These are phyloP conservation scores for Saccharomyces mikatae DNA, from an alignment of 805 yeast species.

Conservation along the genomic window DNA sequence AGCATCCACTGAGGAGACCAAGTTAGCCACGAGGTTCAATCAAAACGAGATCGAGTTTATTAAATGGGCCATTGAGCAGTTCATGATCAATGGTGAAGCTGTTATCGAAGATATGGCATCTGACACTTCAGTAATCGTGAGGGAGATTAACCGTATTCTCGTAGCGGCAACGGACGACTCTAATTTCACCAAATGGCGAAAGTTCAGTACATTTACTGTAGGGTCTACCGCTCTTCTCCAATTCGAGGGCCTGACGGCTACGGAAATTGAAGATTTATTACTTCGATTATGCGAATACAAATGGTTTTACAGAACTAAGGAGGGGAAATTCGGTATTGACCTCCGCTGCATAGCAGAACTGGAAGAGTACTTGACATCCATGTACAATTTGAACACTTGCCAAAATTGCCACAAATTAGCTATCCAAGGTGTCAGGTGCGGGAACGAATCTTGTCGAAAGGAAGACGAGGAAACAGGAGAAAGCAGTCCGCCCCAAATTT, in stretches of 20 bases:
- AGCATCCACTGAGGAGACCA: constrained; percentile 18
- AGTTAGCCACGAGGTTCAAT: constrained; percentile 23
- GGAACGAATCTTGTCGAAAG: constrained; percentile 4
- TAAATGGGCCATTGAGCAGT: constrained; percentile 21
- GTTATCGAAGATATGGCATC: not conserved
- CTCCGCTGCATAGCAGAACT: constrained; percentile 21
- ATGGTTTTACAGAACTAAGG: constrained; percentile 21
- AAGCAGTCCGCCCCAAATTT: constrained; percentile 4
- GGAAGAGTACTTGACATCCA: constrained; percentile 16
- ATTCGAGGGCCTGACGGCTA: constrained; percentile 12
- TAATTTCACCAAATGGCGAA: constrained; percentile 8
- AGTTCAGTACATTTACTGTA: constrained; percentile 10
- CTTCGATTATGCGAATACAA: constrained; percentile 16
- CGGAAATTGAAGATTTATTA: constrained; percentile 17
- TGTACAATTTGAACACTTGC: constrained; percentile 16
- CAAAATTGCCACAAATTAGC: constrained; percentile 17
- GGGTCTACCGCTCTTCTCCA: constrained; percentile 18
- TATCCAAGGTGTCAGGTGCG: constrained; percentile 22
- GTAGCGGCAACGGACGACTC: constrained; percentile 2
- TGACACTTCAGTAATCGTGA: not conserved
- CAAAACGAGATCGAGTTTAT: constrained; percentile 23
- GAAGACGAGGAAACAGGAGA: not conserved
- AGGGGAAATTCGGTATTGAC: constrained; percentile 24
- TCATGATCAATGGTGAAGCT: constrained; percentile 1
- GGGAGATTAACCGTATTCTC: constrained; percentile 14